Base-by-base conservation (phyloP, 192 early-diverging fungal genomes). In the Linnemannia zychae region DNA sequence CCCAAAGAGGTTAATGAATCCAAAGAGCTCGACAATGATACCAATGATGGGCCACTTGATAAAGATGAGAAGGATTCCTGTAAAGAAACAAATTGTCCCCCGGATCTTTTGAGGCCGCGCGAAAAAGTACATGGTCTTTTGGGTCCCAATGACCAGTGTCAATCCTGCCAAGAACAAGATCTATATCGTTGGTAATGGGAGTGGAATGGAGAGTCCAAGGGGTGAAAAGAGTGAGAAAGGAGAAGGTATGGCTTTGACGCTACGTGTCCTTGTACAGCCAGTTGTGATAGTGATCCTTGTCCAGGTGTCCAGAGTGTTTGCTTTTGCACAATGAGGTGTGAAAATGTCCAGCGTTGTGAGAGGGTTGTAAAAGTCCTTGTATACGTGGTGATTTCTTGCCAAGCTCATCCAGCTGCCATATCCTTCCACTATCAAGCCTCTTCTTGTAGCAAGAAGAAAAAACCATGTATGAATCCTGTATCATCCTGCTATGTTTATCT, bases 1-100 rank as follows among this genome's bases (percentile, higher is more conserved):
- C 96, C 97, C 98, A 94, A 99, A 99, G 65, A 99, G 87, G 84
- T 99, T 99, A 72, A 99, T 91, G 84, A 99, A 99, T 12, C 98
- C 98, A 92, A 99, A 96, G 22, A 92, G 83, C 81, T 99, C 98
- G 60, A 99, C 90, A 36, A 94, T 37, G 60, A 99, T 95, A 36
- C 98, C 98, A 76, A 97, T 84, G 37, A 97, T 90, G 36, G 98
- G 95, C 94, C 95, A 97, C 86, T 96, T 96, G 63, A 95, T 63
- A 88, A 99, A 95, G 12, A 99, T 97, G 53, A 99, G 80, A 12
- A 95, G 40, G 50, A 99, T 96, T 15, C 98, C 98, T 36, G 88
- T 88, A 82, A 99, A 94, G 89, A 99, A 99, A 76, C 93, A 95
- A 20, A 97, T 81, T 16, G 97, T 97, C 52, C 98, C 98, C 17